Conservation (phyloP, 495 filamentous ascomycete species). For the Jackrogersella minutella region DNA sequence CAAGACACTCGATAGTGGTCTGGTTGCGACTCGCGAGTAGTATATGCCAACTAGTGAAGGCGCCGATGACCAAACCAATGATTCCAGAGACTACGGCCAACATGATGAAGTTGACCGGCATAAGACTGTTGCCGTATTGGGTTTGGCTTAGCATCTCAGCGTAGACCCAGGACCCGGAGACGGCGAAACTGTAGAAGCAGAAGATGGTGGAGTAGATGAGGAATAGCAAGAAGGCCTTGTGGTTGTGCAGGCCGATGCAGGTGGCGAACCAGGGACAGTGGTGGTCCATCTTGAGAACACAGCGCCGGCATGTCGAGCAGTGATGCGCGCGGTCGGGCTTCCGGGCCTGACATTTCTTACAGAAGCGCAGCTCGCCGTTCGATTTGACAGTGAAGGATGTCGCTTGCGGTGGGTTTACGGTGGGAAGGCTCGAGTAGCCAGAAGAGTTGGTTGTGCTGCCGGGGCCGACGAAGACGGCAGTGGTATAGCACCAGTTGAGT, state of each 20-base stretch:
- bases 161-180: conserved; percentile 81
- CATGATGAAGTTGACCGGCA: conserved; percentile 91
- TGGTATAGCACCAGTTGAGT: conserved; percentile 86
- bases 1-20: conserved; percentile 94
- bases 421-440: conserved; percentile 62
- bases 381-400: conserved; percentile 90
- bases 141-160: conserved; percentile 74
- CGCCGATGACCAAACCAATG: conserved; percentile 85
- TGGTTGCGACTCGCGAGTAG: conserved; percentile 77
- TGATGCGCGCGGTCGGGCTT: conserved; percentile 98
- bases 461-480: conserved; percentile 90
- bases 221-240: conserved; percentile 95
- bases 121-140: conserved; percentile 67
- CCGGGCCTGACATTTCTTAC: conserved; percentile 93
- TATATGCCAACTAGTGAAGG: conserved; percentile 94
- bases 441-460: conserved; percentile 66
- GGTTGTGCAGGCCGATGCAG: conserved; percentile 91
- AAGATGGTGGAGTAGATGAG: conserved; percentile 90
- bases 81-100: conserved; percentile 87
- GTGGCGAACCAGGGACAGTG: conserved; percentile 98
- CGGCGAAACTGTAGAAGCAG: conserved; percentile 80
- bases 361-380: conserved; percentile 83
- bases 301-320: conserved; percentile 90
- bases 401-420: conserved; percentile 57
- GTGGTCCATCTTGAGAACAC: conserved; percentile 99